These are phyloP conservation scores for Cyclaneusma minus DNA, from an alignment of 2,329 filamentous ascomycete species.

Conservation along the genomic window DNA sequence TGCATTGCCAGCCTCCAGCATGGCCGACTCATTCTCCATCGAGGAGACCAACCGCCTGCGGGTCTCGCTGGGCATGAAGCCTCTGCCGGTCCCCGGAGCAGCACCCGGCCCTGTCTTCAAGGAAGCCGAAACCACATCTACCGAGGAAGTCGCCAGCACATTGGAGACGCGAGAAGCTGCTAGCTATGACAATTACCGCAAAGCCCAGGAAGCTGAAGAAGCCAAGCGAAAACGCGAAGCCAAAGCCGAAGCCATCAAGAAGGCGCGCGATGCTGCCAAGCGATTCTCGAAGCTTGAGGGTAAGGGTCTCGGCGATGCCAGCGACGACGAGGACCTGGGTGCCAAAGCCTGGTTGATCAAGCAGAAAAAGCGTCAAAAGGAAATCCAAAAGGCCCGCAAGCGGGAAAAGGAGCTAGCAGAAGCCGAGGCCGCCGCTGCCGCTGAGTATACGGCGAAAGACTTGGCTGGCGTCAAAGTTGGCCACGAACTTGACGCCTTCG, in stretches of 20 bases:
- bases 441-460: conserved; percentile 73
- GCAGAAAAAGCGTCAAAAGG: conserved; percentile 88
- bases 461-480: conserved; percentile 83
- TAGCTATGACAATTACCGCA: conserved; percentile 57
- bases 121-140: conserved; percentile 22
- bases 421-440: conserved; percentile 49
- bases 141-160: conserved; percentile 65
- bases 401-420: conserved; percentile 64
- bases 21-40: conserved; percentile 54
- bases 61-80: conserved; percentile 76
- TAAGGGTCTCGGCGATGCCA: conserved; percentile 65
- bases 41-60: conserved; percentile 92
- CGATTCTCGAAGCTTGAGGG: conserved; percentile 64
- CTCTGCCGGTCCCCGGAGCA: conserved; percentile 66
- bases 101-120: conserved; percentile 40
- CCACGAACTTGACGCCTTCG: conserved; percentile 70
- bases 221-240: conserved; percentile 68
- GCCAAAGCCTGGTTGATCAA: conserved; percentile 76
- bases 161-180: conserved; percentile 66
- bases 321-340: conserved; percentile 50
- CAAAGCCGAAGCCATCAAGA: conserved; percentile 70
- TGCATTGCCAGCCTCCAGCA: conserved; percentile 5
- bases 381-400: conserved; percentile 64
- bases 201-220: conserved; percentile 51
- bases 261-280: conserved; percentile 70